Percentiles rank a stretch among this genome's conserved stretches.
Evolutionary conservation across 2,329 filamentous ascomycete genomes (phyloP).

Genomic region (Fusarium penzigii): DNA sequence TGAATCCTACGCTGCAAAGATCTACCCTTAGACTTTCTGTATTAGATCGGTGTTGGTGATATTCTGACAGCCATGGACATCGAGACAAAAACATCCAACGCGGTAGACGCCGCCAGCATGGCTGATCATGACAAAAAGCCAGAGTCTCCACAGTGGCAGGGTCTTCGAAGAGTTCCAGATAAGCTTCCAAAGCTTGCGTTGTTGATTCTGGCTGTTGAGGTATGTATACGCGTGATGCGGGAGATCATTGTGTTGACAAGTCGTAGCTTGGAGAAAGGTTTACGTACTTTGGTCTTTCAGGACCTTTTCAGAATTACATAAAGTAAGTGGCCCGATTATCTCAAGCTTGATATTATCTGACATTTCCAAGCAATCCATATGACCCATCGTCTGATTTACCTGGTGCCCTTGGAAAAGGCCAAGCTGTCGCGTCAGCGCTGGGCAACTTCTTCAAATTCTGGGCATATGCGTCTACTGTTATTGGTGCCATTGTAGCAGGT

Average conservation of each 20-base stretch:
- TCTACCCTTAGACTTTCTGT: too few relatives aligned
- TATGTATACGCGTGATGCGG: background rate
- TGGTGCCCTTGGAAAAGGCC: constrained; percentile 21
- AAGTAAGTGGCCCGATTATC: constrained; percentile 10
- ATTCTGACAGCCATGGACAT: constrained; percentile 2
- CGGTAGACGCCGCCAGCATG: constrained; percentile 3
- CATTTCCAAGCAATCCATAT: constrained; percentile 18
- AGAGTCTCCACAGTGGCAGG: constrained; percentile 6
- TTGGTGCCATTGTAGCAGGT: constrained; percentile 11
- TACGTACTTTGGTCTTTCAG: constrained; percentile 33
- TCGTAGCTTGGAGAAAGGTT: constrained; percentile 32
- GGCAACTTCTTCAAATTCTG: constrained; percentile 32
- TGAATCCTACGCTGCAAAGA: background rate
- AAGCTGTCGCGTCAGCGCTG: constrained; percentile 17
- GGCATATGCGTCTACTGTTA: constrained; percentile 19
- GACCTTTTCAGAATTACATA: constrained; percentile 35
- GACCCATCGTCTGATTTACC: constrained; percentile 18
- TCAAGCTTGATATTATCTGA: background rate
- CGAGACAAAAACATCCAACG: constrained; percentile 7
- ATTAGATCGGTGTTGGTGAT: background rate
- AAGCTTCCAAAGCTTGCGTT: constrained; percentile 29
- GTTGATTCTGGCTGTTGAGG: constrained; percentile 30
- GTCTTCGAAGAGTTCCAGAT: constrained; percentile 28
- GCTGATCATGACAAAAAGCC: constrained; percentile 1
- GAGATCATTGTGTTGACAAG: background rate